Evolutionary conservation across 1,139 yeast genomes (phyloP).

Genomic region (Suhomyces coccinellae): DNA sequence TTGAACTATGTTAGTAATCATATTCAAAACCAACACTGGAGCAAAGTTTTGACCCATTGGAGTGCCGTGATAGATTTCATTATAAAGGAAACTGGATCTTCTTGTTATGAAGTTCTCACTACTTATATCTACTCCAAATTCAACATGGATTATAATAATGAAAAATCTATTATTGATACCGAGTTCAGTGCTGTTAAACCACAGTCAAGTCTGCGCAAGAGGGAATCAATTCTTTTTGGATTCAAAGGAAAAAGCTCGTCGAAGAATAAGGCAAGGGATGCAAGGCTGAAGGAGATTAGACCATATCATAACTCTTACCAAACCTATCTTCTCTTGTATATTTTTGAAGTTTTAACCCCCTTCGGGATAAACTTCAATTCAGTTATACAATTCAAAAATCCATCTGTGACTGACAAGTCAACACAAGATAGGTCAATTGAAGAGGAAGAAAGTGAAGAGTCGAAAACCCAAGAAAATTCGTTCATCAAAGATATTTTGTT

Average conservation of each 20-base stretch:
- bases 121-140: constrained; percentile 36
- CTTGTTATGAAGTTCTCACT: constrained; percentile 40
- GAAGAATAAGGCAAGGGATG: constrained; percentile 23
- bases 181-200: constrained; percentile 4
- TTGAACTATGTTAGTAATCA: constrained; percentile 25
- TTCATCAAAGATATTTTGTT: constrained; percentile 35
- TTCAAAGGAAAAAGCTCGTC: constrained; percentile 28
- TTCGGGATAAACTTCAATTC: constrained; percentile 39
- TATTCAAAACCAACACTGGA: constrained; percentile 39
- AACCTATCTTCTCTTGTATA: constrained; percentile 30
- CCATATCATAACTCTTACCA: constrained; percentile 43
- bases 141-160: constrained; percentile 13
- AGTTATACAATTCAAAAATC: constrained; percentile 16
- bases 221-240: constrained; percentile 31
- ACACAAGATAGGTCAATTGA: constrained; percentile 24
- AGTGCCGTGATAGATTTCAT: constrained; percentile 31
- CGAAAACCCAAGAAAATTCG: constrained; percentile 20
- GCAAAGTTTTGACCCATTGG: constrained; percentile 34
- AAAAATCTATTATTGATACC: constrained; percentile 9
- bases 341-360: constrained; percentile 38
- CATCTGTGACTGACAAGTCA: constrained; percentile 12
- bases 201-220: constrained; percentile 15
- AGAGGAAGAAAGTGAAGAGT: constrained; percentile 24
- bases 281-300: constrained; percentile 20
- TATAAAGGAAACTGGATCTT: constrained; percentile 41